These are phyloP conservation scores for Leishmania tarentolae DNA, from an alignment of 208 protist species.

Conservation along the genomic window DNA sequence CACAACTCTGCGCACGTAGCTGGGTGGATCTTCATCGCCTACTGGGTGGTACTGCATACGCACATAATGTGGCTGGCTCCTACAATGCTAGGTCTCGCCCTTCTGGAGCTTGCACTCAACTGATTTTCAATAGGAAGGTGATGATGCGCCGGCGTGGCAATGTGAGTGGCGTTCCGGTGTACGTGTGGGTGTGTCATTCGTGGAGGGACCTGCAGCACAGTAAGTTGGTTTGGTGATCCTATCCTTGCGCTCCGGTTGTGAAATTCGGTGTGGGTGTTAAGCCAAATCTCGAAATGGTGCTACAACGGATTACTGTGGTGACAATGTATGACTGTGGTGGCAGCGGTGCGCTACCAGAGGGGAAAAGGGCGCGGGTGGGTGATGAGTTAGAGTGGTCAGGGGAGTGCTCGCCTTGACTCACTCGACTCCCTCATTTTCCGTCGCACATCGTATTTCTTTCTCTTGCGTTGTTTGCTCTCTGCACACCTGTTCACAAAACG, in stretches of 20 bases:
- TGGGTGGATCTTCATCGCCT: conserved; percentile 83
- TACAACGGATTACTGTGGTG: neutral
- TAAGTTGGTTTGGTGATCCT: neutral
- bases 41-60: conserved; percentile 85
- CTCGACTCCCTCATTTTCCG: neutral
- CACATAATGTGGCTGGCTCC: conserved; percentile 73
- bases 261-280: neutral
- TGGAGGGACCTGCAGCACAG: neutral
- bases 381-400: neutral
- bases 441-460: neutral
- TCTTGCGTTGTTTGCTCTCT: neutral
- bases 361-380: neutral
- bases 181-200: neutral
- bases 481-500: neutral
- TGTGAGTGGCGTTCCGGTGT: neutral
- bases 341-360: neutral
- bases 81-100: conserved; percentile 37
- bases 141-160: neutral
- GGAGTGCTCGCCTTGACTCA: neutral
- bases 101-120: conserved; percentile 76
- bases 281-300: neutral
- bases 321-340: conserved; percentile 13
- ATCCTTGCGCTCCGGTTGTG: neutral
- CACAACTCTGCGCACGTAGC: conserved; percentile 80
- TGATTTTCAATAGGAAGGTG: conserved; percentile 22